A percentile compares a stretch with the other conserved stretches of the same genome.
Evolutionary conservation across 116 monocot genomes (phyloP).

Genomic region (Posidonia oceanica): DNA sequence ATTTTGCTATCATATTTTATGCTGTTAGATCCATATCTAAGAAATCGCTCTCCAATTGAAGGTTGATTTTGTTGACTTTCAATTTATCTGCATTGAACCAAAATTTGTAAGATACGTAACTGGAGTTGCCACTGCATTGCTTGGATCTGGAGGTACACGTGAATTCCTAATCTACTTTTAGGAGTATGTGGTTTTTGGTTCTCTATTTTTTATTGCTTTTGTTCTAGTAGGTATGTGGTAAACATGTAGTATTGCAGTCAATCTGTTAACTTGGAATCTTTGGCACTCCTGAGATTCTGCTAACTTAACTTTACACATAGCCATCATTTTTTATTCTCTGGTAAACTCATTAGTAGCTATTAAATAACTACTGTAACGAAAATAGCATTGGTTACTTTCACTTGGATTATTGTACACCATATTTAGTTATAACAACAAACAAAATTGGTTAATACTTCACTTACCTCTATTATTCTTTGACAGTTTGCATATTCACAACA

Average conservation of each 20-base stretch:
- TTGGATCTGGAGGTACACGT: constrained; percentile 74
- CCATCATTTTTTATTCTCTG: no score
- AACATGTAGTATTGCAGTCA: neutral
- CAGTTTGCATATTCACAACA: no score
- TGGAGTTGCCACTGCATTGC: constrained; percentile 82
- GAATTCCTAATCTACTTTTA: neutral
- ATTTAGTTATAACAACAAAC: no score
- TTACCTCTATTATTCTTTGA: no score
- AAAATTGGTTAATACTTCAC: no score
- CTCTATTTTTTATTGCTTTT: neutral
- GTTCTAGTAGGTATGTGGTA: neutral
- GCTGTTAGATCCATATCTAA: neutral
- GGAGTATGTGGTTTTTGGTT: neutral
- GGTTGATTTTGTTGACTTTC: constrained; percentile 95
- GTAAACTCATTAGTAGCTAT: no score
- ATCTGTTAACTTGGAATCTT: no score
- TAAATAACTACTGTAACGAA: no score
- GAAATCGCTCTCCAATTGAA: constrained; percentile 8
- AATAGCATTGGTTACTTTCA: no score
- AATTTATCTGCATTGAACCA: constrained; percentile 66
- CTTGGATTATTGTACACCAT: no score
- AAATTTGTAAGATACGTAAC: constrained; percentile 75
- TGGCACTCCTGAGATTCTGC: no score
- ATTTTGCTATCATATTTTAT: neutral
- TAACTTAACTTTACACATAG: no score